A percentile compares a stretch with the other conserved stretches of the same genome.
Conservation (phyloP, 2,329 filamentous ascomycete species). For the Colletotrichum sp. region DNA sequence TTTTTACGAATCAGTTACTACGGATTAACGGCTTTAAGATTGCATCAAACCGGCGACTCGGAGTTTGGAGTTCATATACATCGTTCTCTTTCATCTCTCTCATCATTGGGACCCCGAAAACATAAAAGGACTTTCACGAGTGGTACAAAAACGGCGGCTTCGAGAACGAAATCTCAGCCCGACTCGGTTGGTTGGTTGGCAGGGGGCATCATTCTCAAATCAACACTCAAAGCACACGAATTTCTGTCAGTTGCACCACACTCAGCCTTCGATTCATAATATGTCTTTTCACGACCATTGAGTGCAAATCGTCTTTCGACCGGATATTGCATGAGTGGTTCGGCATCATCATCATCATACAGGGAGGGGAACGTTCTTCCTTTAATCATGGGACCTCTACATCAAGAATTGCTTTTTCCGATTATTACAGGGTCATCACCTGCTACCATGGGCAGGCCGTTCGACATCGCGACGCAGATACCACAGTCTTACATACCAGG, state of each 20-base stretch:
- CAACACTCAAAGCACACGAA: background rate
- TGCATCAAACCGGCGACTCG: constrained; percentile 22
- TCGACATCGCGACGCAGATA: constrained; percentile 10
- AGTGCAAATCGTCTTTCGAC: background rate
- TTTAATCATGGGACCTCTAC: constrained; percentile 14
- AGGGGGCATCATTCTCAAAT: background rate
- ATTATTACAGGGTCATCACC: background rate
- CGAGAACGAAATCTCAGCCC: constrained; percentile 5
- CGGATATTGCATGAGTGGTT: background rate
- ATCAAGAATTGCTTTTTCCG: background rate
- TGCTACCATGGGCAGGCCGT: constrained; percentile 21
- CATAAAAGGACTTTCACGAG: background rate
- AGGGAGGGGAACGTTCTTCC: background rate
- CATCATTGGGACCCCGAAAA: background rate
- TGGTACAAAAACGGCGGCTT: constrained; percentile 4
- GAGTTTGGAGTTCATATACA: constrained; percentile 20
- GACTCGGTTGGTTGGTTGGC: constrained; percentile 3
- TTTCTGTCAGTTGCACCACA: background rate
- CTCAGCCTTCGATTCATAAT: background rate
- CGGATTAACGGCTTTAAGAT: constrained; percentile 22
- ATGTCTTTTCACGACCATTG: background rate
- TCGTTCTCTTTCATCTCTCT: constrained; percentile 1
- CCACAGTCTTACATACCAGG: background rate
- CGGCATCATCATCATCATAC: constrained; percentile 4
- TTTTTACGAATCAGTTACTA: constrained; percentile 11